phyloP scores from a whole-genome alignment of 2,329 filamentous ascomycete species.

The Aureobasidium leucospermi region DNA sequence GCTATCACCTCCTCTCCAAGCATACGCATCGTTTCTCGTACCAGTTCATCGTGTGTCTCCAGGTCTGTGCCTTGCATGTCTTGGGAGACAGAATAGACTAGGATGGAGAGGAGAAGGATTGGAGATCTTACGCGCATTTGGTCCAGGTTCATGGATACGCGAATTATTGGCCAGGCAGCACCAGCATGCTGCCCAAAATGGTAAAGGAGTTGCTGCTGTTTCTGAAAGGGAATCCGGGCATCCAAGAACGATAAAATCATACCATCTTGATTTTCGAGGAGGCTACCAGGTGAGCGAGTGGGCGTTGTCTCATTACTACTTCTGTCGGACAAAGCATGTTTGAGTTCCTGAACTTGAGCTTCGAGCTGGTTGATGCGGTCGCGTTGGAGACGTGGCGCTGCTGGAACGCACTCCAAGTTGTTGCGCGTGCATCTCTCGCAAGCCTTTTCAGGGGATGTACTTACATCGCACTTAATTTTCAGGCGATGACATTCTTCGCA shows the following conservation, averaged over 20 bases:
- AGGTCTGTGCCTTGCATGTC: not conserved
- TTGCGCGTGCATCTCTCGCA: slow-evolving; percentile 25
- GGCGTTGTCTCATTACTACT: not conserved
- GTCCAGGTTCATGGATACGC: not conserved
- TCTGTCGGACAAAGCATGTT: not conserved
- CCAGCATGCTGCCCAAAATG: not conserved
- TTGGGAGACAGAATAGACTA: not conserved
- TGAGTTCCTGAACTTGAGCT: slow-evolving; percentile 19
- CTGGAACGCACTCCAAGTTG: slow-evolving; percentile 22
- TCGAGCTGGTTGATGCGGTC: slow-evolving; percentile 24
- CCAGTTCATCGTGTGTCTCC: not conserved
- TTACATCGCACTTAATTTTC: slow-evolving; percentile 25
- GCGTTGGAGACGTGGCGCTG: slow-evolving; percentile 21
- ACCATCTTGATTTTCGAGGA: not conserved
- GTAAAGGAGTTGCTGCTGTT: not conserved
- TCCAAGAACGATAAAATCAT: not conserved
- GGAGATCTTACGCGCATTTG: not conserved
- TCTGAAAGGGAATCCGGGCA: not conserved
- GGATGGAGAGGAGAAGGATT: not conserved
- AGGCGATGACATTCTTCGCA: slow-evolving; percentile 21
- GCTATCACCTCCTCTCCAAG: slow-evolving; percentile 2
- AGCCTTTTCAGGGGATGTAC: slow-evolving; percentile 14
- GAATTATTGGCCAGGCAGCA: not conserved
- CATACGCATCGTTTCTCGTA: not conserved
- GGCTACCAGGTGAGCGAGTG: not conserved